These are phyloP conservation scores for Penicillium maclennaniae DNA, from an alignment of 495 filamentous ascomycete species.

Conservation along the genomic window DNA sequence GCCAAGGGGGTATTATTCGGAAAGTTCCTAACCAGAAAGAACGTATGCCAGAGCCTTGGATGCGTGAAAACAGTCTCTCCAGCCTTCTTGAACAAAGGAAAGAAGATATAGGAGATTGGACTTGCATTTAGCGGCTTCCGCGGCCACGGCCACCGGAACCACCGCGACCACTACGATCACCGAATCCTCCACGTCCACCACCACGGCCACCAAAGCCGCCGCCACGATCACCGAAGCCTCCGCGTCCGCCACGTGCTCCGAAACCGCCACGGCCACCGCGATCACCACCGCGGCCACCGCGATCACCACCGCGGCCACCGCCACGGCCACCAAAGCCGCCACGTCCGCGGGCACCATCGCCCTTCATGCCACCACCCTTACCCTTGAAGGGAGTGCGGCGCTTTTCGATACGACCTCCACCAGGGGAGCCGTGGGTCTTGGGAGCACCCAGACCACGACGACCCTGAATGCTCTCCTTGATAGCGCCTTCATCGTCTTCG, in stretches of 20 bases:
- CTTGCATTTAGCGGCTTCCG: neutral
- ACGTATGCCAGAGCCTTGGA: neutral
- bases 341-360: neutral
- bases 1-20: constrained; percentile 20
- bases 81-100: neutral
- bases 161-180: neutral
- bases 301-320: constrained; percentile 10
- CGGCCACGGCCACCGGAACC: constrained; percentile 2
- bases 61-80: neutral
- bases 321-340: constrained; percentile 14
- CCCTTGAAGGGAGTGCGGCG: constrained; percentile 18
- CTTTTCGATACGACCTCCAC: constrained; percentile 38
- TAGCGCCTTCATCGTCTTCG: constrained; percentile 37
- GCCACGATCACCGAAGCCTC: no score
- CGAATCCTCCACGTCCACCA: neutral
- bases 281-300: neutral
- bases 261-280: constrained; percentile 1
- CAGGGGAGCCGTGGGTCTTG: constrained; percentile 40
- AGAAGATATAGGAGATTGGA: neutral
- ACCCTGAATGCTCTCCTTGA: constrained; percentile 25
- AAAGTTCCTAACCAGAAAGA: constrained; percentile 11
- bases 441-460: constrained; percentile 47
- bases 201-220: neutral
- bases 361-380: constrained; percentile 22
- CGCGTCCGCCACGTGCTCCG: neutral